Evolutionary conservation across 352 stramenopile genomes (phyloP), one percentile per base, ranked within the genome.

Genomic region (Phytophthora tubulina): DNA sequence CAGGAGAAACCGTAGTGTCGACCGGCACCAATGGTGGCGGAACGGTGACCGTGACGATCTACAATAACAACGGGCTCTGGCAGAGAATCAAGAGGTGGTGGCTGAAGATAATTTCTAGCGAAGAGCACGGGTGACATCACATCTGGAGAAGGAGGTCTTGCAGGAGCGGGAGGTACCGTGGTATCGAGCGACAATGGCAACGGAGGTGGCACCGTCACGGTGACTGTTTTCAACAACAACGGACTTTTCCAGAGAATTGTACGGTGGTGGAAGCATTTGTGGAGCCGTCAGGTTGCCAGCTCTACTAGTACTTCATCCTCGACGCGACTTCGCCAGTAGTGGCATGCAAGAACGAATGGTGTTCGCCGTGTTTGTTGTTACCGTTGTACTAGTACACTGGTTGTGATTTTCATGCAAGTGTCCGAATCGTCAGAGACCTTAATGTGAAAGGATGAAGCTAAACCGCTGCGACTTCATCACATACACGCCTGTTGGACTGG

Each of bases 31-130:
- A 45, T 13, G 63, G 55, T 42, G 63, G 60, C 6, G 45, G 50
- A 4, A 66, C 63, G 11, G 39, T 71, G 15, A 71, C 54, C 0
- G 63, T 71, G 6, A 60, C 63, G 10, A 11, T 71, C 14, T 71
- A 60, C 55, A 48, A 58, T 31, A 66, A 71, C 46, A 71, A 71
- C n/a, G 63, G 63, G 9, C 54, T 71, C 3, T 71, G 35, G 35
- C 63, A 71, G 35, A 46, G 55, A 46, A 66, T 66, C 46, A 59
- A 60, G 54, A 31, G 46, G 46, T 71, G 63, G 63, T 71, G 63
- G 63, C 10, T 48, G 36, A 57, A 27, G 11, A 14, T 48, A 3
- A 27, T 70, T 38, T 3, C 11, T 15, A 54, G n/a, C 14, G 63
- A 70, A 41, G 63, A 71, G 7, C 17, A 41, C 55, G 14, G 9